Conservation (phyloP, 495 filamentous ascomycete genomes). For the Neurospora sp. region DNA sequence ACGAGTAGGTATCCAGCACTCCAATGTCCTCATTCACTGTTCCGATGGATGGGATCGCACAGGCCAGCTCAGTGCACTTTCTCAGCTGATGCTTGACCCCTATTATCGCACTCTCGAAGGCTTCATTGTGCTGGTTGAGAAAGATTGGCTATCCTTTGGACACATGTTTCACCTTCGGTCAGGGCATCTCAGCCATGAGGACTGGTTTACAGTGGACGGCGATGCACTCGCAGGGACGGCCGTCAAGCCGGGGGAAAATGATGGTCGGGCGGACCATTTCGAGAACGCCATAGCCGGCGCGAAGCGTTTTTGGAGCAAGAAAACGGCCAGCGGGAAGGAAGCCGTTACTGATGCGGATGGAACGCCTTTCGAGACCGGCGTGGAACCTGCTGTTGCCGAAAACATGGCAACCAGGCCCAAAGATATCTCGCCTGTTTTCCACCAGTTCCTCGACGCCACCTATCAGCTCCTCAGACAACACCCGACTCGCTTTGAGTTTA, state of each 20-base stretch:
- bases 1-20: conserved; percentile 83
- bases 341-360: conserved; percentile 42
- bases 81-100: conserved; percentile 89
- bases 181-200: conserved; percentile 77
- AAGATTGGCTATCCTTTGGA: conserved; percentile 96
- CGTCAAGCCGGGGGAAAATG: conserved; percentile 43
- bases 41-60: conserved; percentile 99
- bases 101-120: conserved; percentile 94
- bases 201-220: conserved; percentile 88
- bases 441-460: conserved; percentile 93
- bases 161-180: conserved; percentile 93
- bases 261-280: conserved; percentile 60
- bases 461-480: conserved; percentile 85
- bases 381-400: conserved; percentile 32
- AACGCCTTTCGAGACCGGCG: neutral
- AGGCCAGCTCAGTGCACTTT: conserved; percentile 86
- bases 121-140: conserved; percentile 91
- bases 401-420: conserved; percentile 48
- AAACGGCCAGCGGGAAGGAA: conserved; percentile 57
- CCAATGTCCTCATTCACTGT: conserved; percentile 92
- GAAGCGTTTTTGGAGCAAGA: conserved; percentile 80
- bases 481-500: conserved; percentile 91
- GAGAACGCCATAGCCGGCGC: conserved; percentile 82
- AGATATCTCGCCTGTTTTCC: conserved; percentile 93
- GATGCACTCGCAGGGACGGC: conserved; percentile 45